These are phyloP conservation scores for Pichia membranifaciens DNA, from an alignment of 805 yeast genomes.

Conservation along the genomic window DNA sequence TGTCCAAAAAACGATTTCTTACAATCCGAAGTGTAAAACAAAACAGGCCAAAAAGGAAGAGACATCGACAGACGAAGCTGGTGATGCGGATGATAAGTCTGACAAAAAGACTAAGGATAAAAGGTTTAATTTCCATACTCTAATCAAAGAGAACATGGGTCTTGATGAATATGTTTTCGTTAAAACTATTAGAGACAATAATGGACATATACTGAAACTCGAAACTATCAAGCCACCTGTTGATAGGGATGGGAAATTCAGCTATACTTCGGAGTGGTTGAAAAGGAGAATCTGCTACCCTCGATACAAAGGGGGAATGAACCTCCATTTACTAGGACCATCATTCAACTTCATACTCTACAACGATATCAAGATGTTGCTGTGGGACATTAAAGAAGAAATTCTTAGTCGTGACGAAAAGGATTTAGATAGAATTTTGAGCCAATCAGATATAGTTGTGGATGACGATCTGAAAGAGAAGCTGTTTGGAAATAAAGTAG, in stretches of 20 bases:
- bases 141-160: slow-evolving; percentile 16
- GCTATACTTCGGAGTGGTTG: slow-evolving; percentile 31
- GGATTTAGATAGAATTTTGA: not conserved
- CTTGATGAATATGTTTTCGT: slow-evolving; percentile 29
- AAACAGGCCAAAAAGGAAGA: not conserved
- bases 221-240: slow-evolving; percentile 27
- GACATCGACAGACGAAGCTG: not conserved
- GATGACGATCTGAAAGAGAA: slow-evolving; percentile 26
- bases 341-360: slow-evolving; percentile 22
- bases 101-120: not conserved
- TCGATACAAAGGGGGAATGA: slow-evolving; percentile 40
- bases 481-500: slow-evolving; percentile 17
- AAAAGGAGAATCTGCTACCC: slow-evolving; percentile 38
- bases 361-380: slow-evolving; percentile 26
- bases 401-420: slow-evolving; percentile 5
- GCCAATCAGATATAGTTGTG: slow-evolving; percentile 15
- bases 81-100: not conserved
- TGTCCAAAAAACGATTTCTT: slow-evolving; percentile 3
- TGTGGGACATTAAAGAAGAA: slow-evolving; percentile 27
- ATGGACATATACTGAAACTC: slow-evolving; percentile 34
- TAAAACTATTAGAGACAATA: slow-evolving; percentile 34
- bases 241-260: slow-evolving; percentile 11
- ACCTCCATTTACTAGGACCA: slow-evolving; percentile 29
- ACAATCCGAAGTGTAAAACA: slow-evolving; percentile 1
- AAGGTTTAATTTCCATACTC: slow-evolving; percentile 18